Evolutionary conservation across 208 protist species (phyloP).

Genomic region (Trypanosoma avium): DNA sequence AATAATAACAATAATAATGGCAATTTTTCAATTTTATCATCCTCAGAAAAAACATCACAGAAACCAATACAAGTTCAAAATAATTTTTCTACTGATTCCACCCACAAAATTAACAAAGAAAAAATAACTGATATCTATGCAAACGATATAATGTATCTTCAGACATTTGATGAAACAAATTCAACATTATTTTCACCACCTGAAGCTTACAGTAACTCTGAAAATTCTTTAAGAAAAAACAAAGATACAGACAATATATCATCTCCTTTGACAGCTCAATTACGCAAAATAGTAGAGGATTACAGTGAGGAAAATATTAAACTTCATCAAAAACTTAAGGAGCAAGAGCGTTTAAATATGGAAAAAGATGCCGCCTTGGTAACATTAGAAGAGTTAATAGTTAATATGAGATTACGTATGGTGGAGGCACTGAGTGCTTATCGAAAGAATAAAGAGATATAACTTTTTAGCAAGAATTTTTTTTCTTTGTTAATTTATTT

Average conservation of each 20-base stretch:
- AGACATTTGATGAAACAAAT: constrained; percentile 5
- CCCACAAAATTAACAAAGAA: too few relatives aligned
- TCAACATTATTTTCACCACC: background rate
- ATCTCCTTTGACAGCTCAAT: background rate
- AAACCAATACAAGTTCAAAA: background rate
- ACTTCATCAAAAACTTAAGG: constrained; percentile 7
- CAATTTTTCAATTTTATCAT: background rate
- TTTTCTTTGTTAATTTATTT: constrained; percentile 10
- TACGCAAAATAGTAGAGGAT: constrained; percentile 6
- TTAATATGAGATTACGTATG: constrained; percentile 22
- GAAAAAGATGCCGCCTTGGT: constrained; percentile 13
- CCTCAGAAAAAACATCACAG: background rate
- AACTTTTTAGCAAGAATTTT: background rate
- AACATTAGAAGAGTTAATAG: constrained; percentile 20
- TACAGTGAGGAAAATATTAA: constrained; percentile 1
- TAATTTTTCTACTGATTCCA: background rate
- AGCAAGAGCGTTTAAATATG: constrained; percentile 21
- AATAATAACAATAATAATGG: background rate
- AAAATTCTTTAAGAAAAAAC: too few relatives aligned
- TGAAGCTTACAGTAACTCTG: background rate
- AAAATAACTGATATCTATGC: constrained; percentile 7
- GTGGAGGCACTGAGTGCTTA: constrained; percentile 17
- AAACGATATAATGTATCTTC: constrained; percentile 16
- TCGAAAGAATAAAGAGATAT: background rate
- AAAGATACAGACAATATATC: background rate